Conservation (phyloP, 176 grass and related monocot genomes). For the Carex kokanica region DNA sequence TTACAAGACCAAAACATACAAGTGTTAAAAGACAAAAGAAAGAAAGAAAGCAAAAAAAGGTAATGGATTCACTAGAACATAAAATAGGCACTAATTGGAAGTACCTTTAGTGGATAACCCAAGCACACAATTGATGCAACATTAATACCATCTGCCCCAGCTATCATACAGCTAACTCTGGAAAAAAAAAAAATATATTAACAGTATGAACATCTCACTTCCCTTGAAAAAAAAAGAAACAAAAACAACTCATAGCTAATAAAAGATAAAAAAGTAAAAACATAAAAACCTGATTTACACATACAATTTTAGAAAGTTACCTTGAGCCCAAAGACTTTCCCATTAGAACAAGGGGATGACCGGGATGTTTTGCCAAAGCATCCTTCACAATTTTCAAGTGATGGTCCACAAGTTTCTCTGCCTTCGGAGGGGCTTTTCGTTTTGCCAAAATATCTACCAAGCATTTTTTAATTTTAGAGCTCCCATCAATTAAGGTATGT, state of each 20-base stretch:
- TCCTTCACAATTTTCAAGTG: slow-evolving; percentile 67
- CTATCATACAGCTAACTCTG: slow-evolving; percentile 92
- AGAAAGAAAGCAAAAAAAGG: background rate
- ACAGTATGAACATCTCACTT: background rate
- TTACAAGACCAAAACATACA: background rate
- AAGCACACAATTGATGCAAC: slow-evolving; percentile 69
- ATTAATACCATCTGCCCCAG: slow-evolving; percentile 40
- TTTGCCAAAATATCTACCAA: slow-evolving; percentile 76
- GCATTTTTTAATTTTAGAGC: slow-evolving; percentile 3
- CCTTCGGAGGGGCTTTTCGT: slow-evolving; percentile 63
- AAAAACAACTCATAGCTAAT: background rate
- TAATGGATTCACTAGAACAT: background rate
- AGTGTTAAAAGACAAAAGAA: background rate
- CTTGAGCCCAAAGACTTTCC: slow-evolving; percentile 92
- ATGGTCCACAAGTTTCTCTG: slow-evolving; percentile 78
- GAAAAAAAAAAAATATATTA: slow-evolving; percentile 12
- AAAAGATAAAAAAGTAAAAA: background rate
- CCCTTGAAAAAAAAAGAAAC: background rate
- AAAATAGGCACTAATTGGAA: background rate
- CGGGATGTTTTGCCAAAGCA: slow-evolving; percentile 46
- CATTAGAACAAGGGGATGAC: slow-evolving; percentile 73
- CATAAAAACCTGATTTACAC: background rate
- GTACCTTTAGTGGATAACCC: slow-evolving; percentile 83
- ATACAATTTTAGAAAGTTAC: slow-evolving; percentile 23
- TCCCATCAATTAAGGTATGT: background rate